phyloP scores from a whole-genome alignment of 345 rosid genomes.

The Angophora floribunda region DNA sequence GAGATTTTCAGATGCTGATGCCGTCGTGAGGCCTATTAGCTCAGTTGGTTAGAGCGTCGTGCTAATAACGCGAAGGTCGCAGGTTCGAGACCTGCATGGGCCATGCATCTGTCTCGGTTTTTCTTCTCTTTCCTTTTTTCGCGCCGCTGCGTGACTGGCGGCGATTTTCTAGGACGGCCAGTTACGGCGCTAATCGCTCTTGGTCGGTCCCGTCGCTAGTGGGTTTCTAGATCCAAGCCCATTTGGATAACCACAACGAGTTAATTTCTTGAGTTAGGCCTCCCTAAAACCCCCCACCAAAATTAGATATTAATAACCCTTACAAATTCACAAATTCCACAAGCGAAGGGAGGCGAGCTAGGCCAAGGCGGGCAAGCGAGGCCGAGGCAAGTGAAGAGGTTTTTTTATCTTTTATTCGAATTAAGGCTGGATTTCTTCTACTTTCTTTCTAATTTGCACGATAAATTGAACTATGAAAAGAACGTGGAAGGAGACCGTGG shows the following conservation, averaged over 20 bases:
- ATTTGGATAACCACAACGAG: not conserved
- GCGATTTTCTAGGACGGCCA: not conserved
- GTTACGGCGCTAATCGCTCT: not conserved
- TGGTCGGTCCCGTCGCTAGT: not conserved
- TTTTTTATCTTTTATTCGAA: too few species aligned
- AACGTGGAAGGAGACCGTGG: too few species aligned
- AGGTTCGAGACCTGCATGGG: slow-evolving; percentile 48
- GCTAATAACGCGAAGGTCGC: slow-evolving; percentile 95
- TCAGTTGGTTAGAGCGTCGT: slow-evolving; percentile 88
- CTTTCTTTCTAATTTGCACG: too few species aligned
- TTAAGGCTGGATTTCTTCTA: too few species aligned
- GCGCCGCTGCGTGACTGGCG: not conserved
- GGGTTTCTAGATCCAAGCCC: not conserved
- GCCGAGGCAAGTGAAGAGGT: too few species aligned
- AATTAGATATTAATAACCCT: not conserved
- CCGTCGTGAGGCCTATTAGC: slow-evolving; percentile 5
- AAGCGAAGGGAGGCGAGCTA: not conserved
- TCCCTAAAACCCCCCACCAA: not conserved
- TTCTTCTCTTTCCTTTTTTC: not conserved
- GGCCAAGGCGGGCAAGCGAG: too few species aligned
- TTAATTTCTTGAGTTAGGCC: not conserved
- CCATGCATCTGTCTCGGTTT: not conserved
- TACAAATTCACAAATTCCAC: not conserved
- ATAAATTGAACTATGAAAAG: too few species aligned
- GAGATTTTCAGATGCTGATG: rapidly evolving